Conservation (phyloP, 306 rosid genomes). For the Ceratonia siliqua region DNA sequence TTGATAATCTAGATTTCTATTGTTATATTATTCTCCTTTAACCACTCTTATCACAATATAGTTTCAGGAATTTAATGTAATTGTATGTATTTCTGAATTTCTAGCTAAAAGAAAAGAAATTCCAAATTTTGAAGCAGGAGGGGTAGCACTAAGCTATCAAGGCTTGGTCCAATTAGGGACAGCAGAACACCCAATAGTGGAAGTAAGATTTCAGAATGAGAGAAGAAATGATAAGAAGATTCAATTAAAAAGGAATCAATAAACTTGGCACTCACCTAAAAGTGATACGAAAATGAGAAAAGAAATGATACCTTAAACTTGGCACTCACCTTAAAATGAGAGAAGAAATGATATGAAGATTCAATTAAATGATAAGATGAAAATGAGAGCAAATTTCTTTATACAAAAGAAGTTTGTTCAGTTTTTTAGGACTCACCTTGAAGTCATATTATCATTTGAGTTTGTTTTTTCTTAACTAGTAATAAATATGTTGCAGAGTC, state of each 20-base stretch:
- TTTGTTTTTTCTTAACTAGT: too few species aligned
- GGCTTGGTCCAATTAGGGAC: not conserved
- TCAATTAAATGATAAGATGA: too few species aligned
- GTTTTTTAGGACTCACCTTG: not conserved
- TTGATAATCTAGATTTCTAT: constrained; percentile 14
- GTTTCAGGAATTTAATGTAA: not conserved
- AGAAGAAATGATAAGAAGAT: not conserved
- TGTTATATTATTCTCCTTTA: constrained; percentile 16
- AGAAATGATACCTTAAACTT: too few species aligned
- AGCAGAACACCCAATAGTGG: constrained; percentile 14
- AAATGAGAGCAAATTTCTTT: not conserved
- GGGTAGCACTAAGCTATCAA: not conserved
- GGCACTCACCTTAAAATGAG: too few species aligned
- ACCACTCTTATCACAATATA: not conserved
- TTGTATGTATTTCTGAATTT: constrained; percentile 12
- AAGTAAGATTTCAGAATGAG: not conserved
- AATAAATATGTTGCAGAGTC: not conserved
- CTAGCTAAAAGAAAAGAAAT: not conserved
- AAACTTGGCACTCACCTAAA: not conserved
- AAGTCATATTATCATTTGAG: not conserved
- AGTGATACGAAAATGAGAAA: too few species aligned
- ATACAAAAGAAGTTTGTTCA: not conserved
- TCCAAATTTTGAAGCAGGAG: not conserved
- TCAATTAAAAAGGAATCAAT: not conserved
- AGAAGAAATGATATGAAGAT: too few species aligned